A percentile compares a stretch with the other conserved stretches of the same genome.
These are phyloP conservation scores for Bondarzewia mesenterica DNA, from an alignment of 1,284 basidiomycete genomes.

Conservation along the genomic window DNA sequence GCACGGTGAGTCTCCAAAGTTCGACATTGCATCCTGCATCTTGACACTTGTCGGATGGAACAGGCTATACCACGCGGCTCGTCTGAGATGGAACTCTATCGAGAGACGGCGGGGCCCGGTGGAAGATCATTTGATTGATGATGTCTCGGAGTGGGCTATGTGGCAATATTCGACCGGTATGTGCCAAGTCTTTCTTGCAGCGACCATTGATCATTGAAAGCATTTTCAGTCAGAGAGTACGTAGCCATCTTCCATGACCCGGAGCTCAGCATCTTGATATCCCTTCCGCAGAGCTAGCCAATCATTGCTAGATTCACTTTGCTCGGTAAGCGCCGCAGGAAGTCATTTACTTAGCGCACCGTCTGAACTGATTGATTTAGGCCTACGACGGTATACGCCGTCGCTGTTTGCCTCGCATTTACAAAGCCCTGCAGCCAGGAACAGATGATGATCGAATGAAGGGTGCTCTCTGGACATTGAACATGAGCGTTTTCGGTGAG, in stretches of 20 bases:
- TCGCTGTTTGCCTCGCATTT: slow-evolving; percentile 58
- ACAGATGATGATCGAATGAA: slow-evolving; percentile 87
- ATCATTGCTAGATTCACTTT: slow-evolving; percentile 49
- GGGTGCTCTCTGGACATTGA: slow-evolving; percentile 83
- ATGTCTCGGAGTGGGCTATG: slow-evolving; percentile 78
- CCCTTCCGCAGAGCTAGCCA: slow-evolving; percentile 44
- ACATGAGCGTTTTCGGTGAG: slow-evolving; percentile 51
- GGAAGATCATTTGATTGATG: slow-evolving; percentile 74
- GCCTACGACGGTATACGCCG: slow-evolving; percentile 73
- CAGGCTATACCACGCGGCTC: slow-evolving; percentile 58
- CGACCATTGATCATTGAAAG: background rate
- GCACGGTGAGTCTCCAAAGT: slow-evolving; percentile 38
- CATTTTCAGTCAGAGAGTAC: slow-evolving; percentile 41
- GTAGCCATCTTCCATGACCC: slow-evolving; percentile 16
- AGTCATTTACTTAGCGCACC: no score
- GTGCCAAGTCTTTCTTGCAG: slow-evolving; percentile 18
- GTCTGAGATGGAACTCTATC: slow-evolving; percentile 65
- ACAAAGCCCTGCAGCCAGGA: slow-evolving; percentile 65
- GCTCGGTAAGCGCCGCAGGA: slow-evolving; percentile 43
- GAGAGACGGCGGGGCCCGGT: slow-evolving; percentile 64
- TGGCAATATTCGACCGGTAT: slow-evolving; percentile 69
- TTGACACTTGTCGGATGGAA: background rate
- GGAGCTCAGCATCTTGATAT: slow-evolving; percentile 2
- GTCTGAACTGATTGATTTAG: slow-evolving; percentile 28
- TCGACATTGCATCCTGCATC: background rate